Conservation (phyloP, 1,284 basidiomycete species). For the Rhodotorula sp. region DNA sequence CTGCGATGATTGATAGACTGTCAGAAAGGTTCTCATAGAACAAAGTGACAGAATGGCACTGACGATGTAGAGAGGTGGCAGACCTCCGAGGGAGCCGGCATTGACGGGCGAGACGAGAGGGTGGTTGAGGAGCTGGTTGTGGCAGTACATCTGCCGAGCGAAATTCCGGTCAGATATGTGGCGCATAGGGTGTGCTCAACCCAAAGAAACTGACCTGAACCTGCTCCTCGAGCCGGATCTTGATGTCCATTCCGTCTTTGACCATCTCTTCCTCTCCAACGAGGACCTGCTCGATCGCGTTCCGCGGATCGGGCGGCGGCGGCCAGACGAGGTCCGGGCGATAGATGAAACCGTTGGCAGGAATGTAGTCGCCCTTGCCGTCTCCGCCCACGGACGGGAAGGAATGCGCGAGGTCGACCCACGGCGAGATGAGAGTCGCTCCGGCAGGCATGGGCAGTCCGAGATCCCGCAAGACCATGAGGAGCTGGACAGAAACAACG, state of each 20-base stretch:
- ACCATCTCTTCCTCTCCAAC: conserved; percentile 16
- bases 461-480: conserved; percentile 71
- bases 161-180: not conserved
- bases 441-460: conserved; percentile 73
- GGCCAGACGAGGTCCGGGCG: conserved; percentile 35
- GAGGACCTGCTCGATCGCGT: conserved; percentile 11
- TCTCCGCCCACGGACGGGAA: conserved; percentile 83
- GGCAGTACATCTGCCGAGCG: conserved; percentile 79
- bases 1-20: not conserved
- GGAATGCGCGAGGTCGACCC: conserved; percentile 79
- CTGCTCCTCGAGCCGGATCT: conserved; percentile 32
- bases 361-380: conserved; percentile 46
- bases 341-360: conserved; percentile 35
- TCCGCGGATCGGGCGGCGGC: conserved; percentile 36
- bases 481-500: not conserved
- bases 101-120: conserved; percentile 79
- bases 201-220: conserved; percentile 21
- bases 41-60: not conserved
- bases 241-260: not conserved
- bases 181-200: too few relatives aligned
- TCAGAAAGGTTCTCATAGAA: not conserved
- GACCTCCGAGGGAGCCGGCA: conserved; percentile 74
- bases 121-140: conserved; percentile 67
- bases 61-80: conserved; percentile 76
- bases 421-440: conserved; percentile 68